Base-by-base conservation (phyloP, 192 early-diverging fungal species). In the Linnemannia exigua region DNA sequence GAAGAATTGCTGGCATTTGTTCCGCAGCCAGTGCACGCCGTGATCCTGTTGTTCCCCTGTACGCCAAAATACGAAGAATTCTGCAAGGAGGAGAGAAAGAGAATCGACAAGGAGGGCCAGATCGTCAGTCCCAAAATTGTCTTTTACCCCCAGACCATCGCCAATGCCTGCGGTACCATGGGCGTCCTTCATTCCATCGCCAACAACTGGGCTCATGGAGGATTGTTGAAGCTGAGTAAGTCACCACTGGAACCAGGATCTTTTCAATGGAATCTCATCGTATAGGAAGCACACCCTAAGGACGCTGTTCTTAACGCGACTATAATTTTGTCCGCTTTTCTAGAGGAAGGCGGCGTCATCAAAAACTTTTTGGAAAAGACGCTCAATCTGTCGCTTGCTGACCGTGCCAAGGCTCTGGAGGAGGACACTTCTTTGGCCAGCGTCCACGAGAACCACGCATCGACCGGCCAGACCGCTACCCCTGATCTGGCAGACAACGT, bases 81-180 rank as follows among this genome's bases (percentile, higher is more conserved):
- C 74, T 72, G 88, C 54, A 81, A 91, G 47, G 75, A 90, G 67
- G 92, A 93, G 70, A 89, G 89, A 58, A 68, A 87, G 4, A 70
- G 79, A 5, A 88, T 93, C 37, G 67, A 81, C 66, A 87, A 89
- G 50, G 72, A 79, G 28, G 92, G 90, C n/a, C 92, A 92, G 76
- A 88, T 70, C 22, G 89, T 91, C 75, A 89, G 88, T 38, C 87
- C 89, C 19, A 86, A 95, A 20, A 74, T 97, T 16, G 92, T 95
- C 61, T 98, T 95, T 79, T 94, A 95, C 79, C 91, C 91, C 22
- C 97, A 98, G 88, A 98, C 97, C 3, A 98, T 97, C 61, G 75
- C 89, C 50, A 99, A 98, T 74, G 96, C 97, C 5, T 99, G 98
- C 81, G 98, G 98, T 19, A 98, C 97, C 9, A 99, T 99, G 88